Base-by-base conservation (phyloP, 139 green algal genomes). In the Bryopsis sp. region DNA sequence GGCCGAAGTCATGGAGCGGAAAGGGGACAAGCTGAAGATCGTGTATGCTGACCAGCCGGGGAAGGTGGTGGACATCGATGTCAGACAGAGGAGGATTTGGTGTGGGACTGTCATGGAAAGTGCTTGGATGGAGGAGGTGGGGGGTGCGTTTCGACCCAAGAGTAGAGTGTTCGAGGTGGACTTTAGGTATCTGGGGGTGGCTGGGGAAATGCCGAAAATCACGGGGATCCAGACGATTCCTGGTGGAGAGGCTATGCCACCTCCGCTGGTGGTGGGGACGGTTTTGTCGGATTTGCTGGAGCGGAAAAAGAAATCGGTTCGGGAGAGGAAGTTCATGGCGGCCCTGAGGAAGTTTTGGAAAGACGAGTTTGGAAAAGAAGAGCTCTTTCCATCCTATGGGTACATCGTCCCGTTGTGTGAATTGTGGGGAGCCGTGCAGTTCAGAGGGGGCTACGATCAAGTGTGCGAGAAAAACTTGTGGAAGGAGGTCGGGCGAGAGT, bases 111-210 rank as follows among this genome's bases (percentile, higher is more conserved):
- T 43, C 4, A 22, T 26, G 6, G 58, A 39, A 19, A 33, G 4
- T 47, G 26, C 28, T 15, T 65, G 58, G 58, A 65, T 33, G 26
- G 6, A 65, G 24, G 26, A 15, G 6, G n/a, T 26, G 5, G 58
- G 28, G 4, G 6, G 4, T 5, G 28, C 39, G 24, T 65, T 32
- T 39, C 58, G 58, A 47, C 58, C 58, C 3, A 65, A 65, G 8
- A 65, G 58, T 39, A 31, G 58, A 46, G 58, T 33, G 6, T 65
- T 65, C 43, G 58, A 65, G n/a, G 43, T 65, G 15, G 58, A 65
- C 31, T n/a, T n/a, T n/a, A n/a, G n/a, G n/a, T 65, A 65, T 39
- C 28, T 47, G 58, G 15, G 43, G 11, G 11, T 50, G 11, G 43
- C 15, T 50, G 11, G 43, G 11, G 43, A 50, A 15, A 50, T 15